Conservation (phyloP, 2,329 filamentous ascomycete species). For the Zymoseptoria ardabiliae region DNA sequence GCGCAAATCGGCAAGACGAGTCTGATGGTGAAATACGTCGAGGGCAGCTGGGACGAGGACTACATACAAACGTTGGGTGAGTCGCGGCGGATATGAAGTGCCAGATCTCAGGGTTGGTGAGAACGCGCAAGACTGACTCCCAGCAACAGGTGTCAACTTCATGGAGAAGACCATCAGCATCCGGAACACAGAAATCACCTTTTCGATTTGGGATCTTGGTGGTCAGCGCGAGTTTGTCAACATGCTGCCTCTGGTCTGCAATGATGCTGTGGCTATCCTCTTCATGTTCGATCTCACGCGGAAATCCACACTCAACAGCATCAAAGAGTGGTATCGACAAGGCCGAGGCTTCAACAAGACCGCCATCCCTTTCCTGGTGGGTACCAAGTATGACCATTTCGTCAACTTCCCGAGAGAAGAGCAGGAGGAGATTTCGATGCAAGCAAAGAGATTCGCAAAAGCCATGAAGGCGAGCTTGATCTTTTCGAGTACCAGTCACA, state of each 20-base stretch:
- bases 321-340: conserved; percentile 99
- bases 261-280: conserved; percentile 94
- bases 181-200: conserved; percentile 98
- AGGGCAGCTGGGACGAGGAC: conserved; percentile 98
- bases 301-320: conserved; percentile 97
- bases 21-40: conserved; percentile 98
- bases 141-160: conserved; percentile 74
- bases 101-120: not conserved
- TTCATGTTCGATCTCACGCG: conserved; percentile 99
- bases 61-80: conserved; percentile 93
- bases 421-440: conserved; percentile 96
- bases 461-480: conserved; percentile 97
- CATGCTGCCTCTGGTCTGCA: conserved; percentile 98
- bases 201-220: conserved; percentile 97
- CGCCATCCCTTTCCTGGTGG: conserved; percentile 94
- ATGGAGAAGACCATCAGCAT: conserved; percentile 99
- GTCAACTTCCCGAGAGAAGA: conserved; percentile 97
- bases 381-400: conserved; percentile 98
- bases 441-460: conserved; percentile 93
- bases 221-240: conserved; percentile 99
- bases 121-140: conserved; percentile 4
- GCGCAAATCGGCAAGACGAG: conserved; percentile 99
- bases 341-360: conserved; percentile 99
- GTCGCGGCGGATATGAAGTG: conserved; percentile 55
- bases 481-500: conserved; percentile 97